phyloP scores from a whole-genome alignment of 2,329 filamentous ascomycete species.

The Diaporthe caulivora region DNA sequence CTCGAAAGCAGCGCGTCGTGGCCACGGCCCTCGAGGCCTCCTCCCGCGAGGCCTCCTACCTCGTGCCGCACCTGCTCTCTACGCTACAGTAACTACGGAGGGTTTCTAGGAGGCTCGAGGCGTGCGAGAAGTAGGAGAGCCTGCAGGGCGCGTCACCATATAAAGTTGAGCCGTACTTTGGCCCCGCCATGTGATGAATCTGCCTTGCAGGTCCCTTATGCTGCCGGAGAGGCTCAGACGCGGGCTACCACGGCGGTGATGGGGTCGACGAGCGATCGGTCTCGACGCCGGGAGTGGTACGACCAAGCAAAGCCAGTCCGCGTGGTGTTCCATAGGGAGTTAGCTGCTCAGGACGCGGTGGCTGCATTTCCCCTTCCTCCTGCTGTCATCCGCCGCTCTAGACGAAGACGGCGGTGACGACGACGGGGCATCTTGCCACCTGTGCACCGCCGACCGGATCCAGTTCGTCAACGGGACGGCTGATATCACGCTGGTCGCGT shows the following conservation, averaged over 20 bases:
- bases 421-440: conserved; percentile 22
- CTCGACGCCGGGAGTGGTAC: conserved; percentile 19
- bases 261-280: conserved; percentile 28
- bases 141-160: conserved; percentile 48
- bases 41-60: conserved; percentile 50
- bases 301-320: not conserved
- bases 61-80: conserved; percentile 50
- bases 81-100: conserved; percentile 49
- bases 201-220: conserved; percentile 52
- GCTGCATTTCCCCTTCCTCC: not conserved
- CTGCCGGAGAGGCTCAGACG: conserved; percentile 45
- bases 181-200: conserved; percentile 51
- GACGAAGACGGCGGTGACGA: conserved; percentile 33
- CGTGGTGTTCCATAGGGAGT: not conserved
- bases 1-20: too few species aligned
- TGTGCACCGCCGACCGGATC: not conserved
- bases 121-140: conserved; percentile 47
- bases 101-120: conserved; percentile 48
- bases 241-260: not conserved
- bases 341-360: not conserved
- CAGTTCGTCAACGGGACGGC: conserved; percentile 46
- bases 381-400: conserved; percentile 23
- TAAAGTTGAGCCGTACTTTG: conserved; percentile 54
- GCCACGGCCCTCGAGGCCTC: too few species aligned
- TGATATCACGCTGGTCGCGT: conserved; percentile 48